These are phyloP conservation scores for Botrytis galanthina DNA, from an alignment of 2,329 filamentous ascomycete genomes.

Conservation along the genomic window DNA sequence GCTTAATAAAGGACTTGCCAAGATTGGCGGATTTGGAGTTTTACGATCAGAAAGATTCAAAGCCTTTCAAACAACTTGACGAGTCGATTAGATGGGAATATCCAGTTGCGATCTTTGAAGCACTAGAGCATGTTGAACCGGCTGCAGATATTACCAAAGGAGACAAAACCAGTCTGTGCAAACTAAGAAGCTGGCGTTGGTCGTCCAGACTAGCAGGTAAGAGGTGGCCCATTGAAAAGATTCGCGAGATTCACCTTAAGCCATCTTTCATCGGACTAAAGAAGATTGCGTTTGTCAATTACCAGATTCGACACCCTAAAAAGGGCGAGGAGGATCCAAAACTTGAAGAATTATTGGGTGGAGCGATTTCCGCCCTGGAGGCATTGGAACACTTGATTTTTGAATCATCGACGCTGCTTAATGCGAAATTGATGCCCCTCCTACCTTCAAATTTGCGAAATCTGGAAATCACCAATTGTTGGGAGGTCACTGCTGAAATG, in stretches of 20 bases:
- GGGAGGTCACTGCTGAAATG: conserved; percentile 66
- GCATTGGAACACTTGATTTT: conserved; percentile 67
- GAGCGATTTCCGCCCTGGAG: conserved; percentile 54
- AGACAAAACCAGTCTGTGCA: conserved; percentile 36
- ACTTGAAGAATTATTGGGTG: conserved; percentile 43
- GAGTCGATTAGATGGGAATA: conserved; percentile 67
- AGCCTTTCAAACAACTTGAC: conserved; percentile 61
- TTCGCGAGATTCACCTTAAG: conserved; percentile 53
- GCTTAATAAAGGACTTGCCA: conserved; percentile 62
- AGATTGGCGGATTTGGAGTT: conserved; percentile 69
- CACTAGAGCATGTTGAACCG: conserved; percentile 57
- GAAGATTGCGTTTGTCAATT: conserved; percentile 61
- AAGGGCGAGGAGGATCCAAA: conserved; percentile 40
- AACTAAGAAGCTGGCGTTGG: conserved; percentile 59
- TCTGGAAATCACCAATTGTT: conserved; percentile 77
- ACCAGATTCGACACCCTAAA: conserved; percentile 52
- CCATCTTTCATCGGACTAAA: conserved; percentile 56
- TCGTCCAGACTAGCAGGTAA: conserved; percentile 53
- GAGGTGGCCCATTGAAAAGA: conserved; percentile 47
- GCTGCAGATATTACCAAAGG: conserved; percentile 29
- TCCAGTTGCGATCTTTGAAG: conserved; percentile 61
- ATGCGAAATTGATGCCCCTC: conserved; percentile 63
- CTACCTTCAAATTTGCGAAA: conserved; percentile 65
- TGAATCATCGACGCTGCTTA: conserved; percentile 71
- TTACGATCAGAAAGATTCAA: conserved; percentile 65